Base-by-base conservation (phyloP, 2,329 filamentous ascomycete genomes). In the Penicillium sp. region DNA sequence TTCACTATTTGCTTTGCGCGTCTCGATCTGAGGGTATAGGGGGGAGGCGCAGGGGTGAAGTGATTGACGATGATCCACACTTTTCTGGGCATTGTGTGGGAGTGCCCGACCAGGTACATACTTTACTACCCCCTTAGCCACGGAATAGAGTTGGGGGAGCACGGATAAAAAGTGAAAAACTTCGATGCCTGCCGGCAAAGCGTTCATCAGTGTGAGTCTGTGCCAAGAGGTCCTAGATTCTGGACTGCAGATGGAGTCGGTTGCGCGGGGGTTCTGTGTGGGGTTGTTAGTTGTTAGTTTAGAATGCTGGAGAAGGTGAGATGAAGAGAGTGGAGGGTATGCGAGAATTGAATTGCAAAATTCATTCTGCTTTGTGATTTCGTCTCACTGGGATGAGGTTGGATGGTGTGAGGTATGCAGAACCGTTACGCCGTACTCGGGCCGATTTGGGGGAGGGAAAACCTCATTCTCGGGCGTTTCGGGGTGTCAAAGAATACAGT, bases 171-270 rank as follows among this genome's bases (percentile, higher is more conserved):
- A 2, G 24, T 14, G 55, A 51, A 40, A 56, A 63, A 63, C 24
- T 48, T 50, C 52, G 62, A 59, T 62, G 65, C 63, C 60, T 65
- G 58, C 40, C 57, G 55, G 51, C 39, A 54, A 58, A 61, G 48
- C 53, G 55, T 56, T 63, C 50, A 55, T 28, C 52, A 54, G 47
- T 29, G 19, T 26, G 26, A 46, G 37, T 31, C 40, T 5, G 14
- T 11, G 53, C 48, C 53, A 55, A 55, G 46, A 49, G 23, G 36
- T 31, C 19, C 33, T 21, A 31, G 21, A 29, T 33, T 54, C 36
- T 54, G 47, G 51, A 29, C 23, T 45, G 42, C 42, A 31, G 24
- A 31, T 21, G 42, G 28, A 45, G 26, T 45, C 28, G 9, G n/a
- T n/a, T n/a, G n/a, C n/a, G n/a, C n/a, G n/a, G n/a, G 24, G 28